Evolutionary conservation across 768 basidiomycete genomes (phyloP), one percentile per base, ranked within the genome.

Genomic region (Lactifluus hygrophoroides): DNA sequence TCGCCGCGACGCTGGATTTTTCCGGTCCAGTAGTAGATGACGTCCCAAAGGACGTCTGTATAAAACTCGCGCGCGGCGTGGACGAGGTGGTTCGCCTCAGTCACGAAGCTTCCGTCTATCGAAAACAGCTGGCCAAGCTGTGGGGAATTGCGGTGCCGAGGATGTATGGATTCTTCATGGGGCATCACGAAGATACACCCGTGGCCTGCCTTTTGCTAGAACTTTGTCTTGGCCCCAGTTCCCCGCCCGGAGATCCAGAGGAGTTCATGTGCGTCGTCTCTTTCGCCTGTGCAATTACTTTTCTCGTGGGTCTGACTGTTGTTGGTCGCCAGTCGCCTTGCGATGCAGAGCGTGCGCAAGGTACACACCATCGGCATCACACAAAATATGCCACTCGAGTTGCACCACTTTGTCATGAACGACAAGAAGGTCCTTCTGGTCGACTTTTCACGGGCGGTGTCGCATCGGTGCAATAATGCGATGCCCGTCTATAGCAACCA

Each of bases 331-430:
- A 60, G 59, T 46, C 49, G 37, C 17, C 54, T 32, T n/a, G 59
- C 59, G 16, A 51, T 60, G 54, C 59, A 25, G 43, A 56, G 25
- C 37, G 54, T 56, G 37, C 59, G 54, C 27, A 60, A 56, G 23
- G 30, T 60, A 9, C 59, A 60, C 49, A 51, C 54, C 0, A 4
- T 46, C 9, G 59, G 54, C 23, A 51, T 56, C 37, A 56, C 54
- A 10, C 59, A 60, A 51, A 56, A 60, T 48, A 21, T 37, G 49
- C 37, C 47, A 21, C 54, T 60, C 28, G 43, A 60, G 23, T 21
- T 60, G 37, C 54, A 34, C 17, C 59, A 60, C 42, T 60, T 60
- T n/a, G 59, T 60, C 54, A 56, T 60, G 54, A 60, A 60, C n/a
- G 54, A 56, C 17, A 44, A 46, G 28, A 55, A 34, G 9, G 54